A percentile compares a stretch with the other conserved stretches of the same genome.
Evolutionary conservation across 78 protist species (phyloP).

Genomic region (Creolimax fragrantissima): DNA sequence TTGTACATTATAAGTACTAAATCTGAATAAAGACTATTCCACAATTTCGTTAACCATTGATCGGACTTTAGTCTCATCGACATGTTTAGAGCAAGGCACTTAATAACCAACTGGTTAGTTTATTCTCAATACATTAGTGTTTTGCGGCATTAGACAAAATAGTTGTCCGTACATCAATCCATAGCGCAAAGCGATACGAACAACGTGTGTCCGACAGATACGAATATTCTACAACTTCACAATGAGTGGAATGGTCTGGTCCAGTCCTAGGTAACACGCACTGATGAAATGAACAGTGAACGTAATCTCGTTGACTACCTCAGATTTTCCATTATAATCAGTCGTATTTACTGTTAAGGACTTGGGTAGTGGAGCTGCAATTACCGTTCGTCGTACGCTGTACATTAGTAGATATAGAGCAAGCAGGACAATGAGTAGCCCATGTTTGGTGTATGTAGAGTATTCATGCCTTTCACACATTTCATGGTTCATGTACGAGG

Average conservation of each 20-base stretch:
- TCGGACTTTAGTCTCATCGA: neutral
- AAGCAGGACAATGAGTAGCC: no score
- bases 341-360: neutral
- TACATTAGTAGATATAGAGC: no score
- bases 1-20: neutral
- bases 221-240: neutral
- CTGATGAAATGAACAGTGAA: neutral
- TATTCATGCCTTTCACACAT: no score
- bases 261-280: neutral
- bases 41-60: neutral
- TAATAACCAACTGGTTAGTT: neutral
- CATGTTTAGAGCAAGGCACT: neutral
- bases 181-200: neutral
- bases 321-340: neutral
- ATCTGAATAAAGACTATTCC: neutral
- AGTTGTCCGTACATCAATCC: neutral
- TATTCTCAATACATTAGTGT: neutral
- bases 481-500: no score
- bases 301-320: neutral
- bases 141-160: neutral
- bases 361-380: neutral
- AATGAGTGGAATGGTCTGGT: neutral
- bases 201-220: neutral
- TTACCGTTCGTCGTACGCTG: neutral
- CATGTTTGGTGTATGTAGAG: no score